Evolutionary conservation across 208 protist species (phyloP).

Genomic region (Angomonas deanei): DNA sequence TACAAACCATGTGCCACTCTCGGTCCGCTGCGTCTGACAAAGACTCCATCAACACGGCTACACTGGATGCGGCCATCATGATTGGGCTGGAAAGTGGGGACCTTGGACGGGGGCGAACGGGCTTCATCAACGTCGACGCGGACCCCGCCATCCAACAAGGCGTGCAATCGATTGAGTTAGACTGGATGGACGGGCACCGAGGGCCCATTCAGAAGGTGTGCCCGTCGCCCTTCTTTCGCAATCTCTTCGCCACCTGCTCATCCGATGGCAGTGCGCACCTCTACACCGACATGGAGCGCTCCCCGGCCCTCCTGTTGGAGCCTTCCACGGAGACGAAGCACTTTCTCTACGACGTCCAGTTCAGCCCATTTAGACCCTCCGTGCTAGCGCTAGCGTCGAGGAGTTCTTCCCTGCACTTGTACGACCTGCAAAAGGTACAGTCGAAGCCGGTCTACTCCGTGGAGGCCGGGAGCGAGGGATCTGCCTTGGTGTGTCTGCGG

Average conservation of each 20-base stretch:
- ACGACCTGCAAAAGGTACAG: constrained; percentile 73
- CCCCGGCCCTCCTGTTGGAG: constrained; percentile 66
- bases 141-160: background rate
- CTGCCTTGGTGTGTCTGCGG: constrained; percentile 45
- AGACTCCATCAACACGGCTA: constrained; percentile 21
- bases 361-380: constrained; percentile 79
- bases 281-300: constrained; percentile 70
- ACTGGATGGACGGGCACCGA: constrained; percentile 65
- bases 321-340: constrained; percentile 75
- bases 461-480: constrained; percentile 59
- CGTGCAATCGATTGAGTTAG: constrained; percentile 47
- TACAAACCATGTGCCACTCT: constrained; percentile 52
- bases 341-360: constrained; percentile 80
- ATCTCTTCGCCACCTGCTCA: constrained; percentile 82
- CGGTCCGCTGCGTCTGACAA: background rate
- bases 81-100: constrained; percentile 87
- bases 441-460: constrained; percentile 49
- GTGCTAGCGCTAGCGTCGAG: constrained; percentile 79
- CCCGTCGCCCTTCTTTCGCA: constrained; percentile 80
- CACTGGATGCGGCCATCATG: constrained; percentile 48
- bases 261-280: constrained; percentile 81
- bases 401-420: constrained; percentile 73
- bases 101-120: constrained; percentile 65
- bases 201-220: constrained; percentile 76
- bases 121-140: constrained; percentile 18